phyloP scores from a whole-genome alignment of 306 rosid species.

The Sicyos edulis region DNA sequence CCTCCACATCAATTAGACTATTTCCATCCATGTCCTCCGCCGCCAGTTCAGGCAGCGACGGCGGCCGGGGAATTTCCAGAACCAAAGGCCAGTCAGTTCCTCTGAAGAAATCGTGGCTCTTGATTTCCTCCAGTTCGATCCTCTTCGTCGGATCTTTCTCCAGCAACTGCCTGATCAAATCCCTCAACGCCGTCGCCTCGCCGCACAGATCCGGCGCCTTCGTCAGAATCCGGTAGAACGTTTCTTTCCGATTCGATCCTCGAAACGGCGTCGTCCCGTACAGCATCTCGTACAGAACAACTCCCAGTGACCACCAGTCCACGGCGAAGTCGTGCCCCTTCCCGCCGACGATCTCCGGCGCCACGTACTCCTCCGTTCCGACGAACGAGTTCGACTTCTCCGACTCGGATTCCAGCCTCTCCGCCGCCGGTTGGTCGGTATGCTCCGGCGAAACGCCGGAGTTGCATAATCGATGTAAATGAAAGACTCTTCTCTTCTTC shows the following conservation, averaged over 20 bases:
- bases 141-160: constrained; percentile 57
- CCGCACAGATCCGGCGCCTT: constrained; percentile 44
- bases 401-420: constrained; percentile 30
- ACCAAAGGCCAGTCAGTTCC: constrained; percentile 55
- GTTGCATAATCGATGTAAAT: constrained; percentile 30
- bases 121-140: constrained; percentile 51
- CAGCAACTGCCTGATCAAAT: constrained; percentile 48
- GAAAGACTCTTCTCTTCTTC: constrained; percentile 25
- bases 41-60: constrained; percentile 48
- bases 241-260: constrained; percentile 60
- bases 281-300: constrained; percentile 62
- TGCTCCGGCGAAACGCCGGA: constrained; percentile 31
- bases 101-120: constrained; percentile 58
- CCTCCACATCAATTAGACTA: constrained; percentile 40
- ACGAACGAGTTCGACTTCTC: constrained; percentile 85
- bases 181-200: constrained; percentile 46
- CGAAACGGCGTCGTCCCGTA: constrained; percentile 72
- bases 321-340: constrained; percentile 68
- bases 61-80: constrained; percentile 52
- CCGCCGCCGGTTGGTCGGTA: neutral
- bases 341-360: constrained; percentile 72
- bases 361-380: constrained; percentile 93
- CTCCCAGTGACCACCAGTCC: constrained; percentile 93
- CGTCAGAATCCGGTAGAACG: constrained; percentile 49
- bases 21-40: constrained; percentile 29